phyloP scores from a whole-genome alignment of 2,329 filamentous ascomycete genomes.

The Fusarium sp. region DNA sequence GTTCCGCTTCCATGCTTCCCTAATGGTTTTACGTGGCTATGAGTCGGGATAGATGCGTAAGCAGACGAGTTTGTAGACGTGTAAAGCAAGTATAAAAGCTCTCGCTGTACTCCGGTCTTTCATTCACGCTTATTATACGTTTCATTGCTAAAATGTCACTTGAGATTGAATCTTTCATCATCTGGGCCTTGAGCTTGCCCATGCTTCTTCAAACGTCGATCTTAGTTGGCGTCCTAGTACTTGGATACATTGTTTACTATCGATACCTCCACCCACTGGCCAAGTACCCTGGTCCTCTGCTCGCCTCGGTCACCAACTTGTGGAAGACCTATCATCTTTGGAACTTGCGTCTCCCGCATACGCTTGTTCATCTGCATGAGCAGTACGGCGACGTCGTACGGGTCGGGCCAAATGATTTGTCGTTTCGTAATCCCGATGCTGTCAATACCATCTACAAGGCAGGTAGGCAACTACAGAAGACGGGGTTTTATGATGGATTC shows the following conservation, averaged over 20 bases:
- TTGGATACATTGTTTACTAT: not conserved
- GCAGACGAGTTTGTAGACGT: not conserved
- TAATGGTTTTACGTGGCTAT: not conserved
- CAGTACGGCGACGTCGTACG: not conserved
- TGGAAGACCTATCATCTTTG: not conserved
- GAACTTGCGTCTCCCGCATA: not conserved
- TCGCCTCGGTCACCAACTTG: not conserved
- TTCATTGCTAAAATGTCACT: not conserved
- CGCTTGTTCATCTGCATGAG: not conserved
- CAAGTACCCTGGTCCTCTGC: not conserved
- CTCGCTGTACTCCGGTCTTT: not conserved
- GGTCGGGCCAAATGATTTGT: not conserved
- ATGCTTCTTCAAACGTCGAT: not conserved
- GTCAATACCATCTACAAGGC: not conserved
- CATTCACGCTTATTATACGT: rapidly evolving
- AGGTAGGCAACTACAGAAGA: not conserved
- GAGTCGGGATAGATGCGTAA: not conserved
- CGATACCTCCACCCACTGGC: not conserved
- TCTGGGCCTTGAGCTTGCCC: not conserved
- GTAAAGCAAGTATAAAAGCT: not conserved
- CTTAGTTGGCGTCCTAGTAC: rapidly evolving
- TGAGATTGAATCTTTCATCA: not conserved
- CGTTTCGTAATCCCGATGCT: not conserved
- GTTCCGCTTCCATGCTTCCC: not conserved
- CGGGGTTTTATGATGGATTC: not conserved